Evolutionary conservation across 305 asterid species (phyloP).

Genomic region (Rubia tinctorum): DNA sequence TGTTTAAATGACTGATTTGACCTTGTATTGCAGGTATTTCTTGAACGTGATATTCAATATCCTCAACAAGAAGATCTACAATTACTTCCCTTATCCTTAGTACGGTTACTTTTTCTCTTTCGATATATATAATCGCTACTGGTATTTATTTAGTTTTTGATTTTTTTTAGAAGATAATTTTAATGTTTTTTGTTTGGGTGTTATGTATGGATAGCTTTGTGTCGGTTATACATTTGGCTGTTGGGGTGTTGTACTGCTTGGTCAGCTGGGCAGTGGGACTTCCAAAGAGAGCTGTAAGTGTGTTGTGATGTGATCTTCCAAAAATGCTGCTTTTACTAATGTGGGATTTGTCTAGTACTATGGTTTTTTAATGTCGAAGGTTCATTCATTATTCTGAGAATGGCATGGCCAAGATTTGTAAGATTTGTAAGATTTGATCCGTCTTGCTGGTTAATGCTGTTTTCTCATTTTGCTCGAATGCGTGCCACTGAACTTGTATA

Average conservation of each 20-base stretch:
- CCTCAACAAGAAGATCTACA: conserved; percentile 98
- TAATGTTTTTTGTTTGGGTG: neutral
- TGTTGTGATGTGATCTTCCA: conserved; percentile 1
- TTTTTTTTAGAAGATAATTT: neutral
- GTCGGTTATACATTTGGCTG: conserved; percentile 81
- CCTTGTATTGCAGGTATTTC: conserved; percentile 58
- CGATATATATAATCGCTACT: neutral
- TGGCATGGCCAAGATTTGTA: neutral
- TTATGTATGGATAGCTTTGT: conserved; percentile 55
- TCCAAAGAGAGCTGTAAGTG: conserved; percentile 97
- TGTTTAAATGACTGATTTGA: conserved; percentile 21
- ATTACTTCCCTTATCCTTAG: conserved; percentile 98
- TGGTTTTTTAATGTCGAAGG: too few relatives aligned
- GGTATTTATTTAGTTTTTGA: neutral
- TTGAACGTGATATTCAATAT: conserved; percentile 97
- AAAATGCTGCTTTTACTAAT: neutral
- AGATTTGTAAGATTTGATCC: neutral
- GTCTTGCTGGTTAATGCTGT: neutral
- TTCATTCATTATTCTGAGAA: neutral
- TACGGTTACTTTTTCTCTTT: conserved; percentile 30
- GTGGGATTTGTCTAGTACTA: neutral
- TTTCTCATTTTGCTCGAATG: neutral
- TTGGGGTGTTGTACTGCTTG: conserved; percentile 87
- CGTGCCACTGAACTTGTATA: neutral
- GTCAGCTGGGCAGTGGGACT: conserved; percentile 87